phyloP scores from a whole-genome alignment of 176 grass and related monocot genomes.

The Phoenix roebelenii region DNA sequence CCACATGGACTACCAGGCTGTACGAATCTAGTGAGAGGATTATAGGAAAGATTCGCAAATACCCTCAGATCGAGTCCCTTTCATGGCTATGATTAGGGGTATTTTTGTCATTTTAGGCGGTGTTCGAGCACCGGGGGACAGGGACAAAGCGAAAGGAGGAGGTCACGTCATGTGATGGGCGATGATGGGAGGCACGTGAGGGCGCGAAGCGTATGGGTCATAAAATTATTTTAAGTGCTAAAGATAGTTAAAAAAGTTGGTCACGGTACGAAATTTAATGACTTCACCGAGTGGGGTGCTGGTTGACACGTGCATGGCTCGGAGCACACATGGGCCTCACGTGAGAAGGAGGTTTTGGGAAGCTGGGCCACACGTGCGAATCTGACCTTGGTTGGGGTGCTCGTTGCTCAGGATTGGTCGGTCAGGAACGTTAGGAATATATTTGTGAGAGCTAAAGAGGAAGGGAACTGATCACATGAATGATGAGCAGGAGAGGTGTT shows the following conservation, averaged over 20 bases:
- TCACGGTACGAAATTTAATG: neutral
- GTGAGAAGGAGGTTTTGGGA: conserved; percentile 1
- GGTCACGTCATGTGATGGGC: conserved; percentile 12
- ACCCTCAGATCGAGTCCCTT: too few relatives aligned
- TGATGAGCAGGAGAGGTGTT: too few relatives aligned
- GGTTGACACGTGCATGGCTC: conserved; percentile 32
- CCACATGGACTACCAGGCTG: too few relatives aligned
- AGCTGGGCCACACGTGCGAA: conserved; percentile 13
- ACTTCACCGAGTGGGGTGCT: conserved; percentile 3
- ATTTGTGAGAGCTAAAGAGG: too few relatives aligned
- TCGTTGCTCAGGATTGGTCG: conserved; percentile 1
- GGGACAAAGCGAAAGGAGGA: neutral
- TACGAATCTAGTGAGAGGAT: too few relatives aligned
- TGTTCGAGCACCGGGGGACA: neutral
- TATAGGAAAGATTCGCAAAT: too few relatives aligned
- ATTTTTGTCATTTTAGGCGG: neutral
- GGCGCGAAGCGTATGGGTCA: conserved; percentile 4
- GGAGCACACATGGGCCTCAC: conserved; percentile 33
- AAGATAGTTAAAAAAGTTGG: conserved; percentile 4
- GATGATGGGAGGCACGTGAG: conserved; percentile 11
- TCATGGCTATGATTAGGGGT: too few relatives aligned
- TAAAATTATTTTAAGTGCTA: conserved; percentile 18
- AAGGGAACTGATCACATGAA: too few relatives aligned
- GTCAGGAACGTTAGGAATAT: too few relatives aligned
- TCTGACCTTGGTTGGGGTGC: neutral